These are phyloP conservation scores for Penicillium sp. DNA, from an alignment of 2,329 filamentous ascomycete species.

Conservation along the genomic window DNA sequence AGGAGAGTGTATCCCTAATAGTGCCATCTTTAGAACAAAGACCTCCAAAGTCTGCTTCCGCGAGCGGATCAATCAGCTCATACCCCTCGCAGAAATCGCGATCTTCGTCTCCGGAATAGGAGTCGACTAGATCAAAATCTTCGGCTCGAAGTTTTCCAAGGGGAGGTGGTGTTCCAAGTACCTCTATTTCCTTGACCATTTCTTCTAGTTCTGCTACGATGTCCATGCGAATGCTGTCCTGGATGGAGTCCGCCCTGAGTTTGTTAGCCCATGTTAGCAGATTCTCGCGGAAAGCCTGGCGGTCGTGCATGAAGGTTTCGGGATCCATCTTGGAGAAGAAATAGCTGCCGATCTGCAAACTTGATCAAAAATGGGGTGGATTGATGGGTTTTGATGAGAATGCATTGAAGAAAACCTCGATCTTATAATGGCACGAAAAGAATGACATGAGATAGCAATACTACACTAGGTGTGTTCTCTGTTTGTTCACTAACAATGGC, in stretches of 20 bases:
- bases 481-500: background rate
- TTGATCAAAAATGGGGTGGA: background rate
- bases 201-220: background rate
- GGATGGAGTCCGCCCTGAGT: background rate
- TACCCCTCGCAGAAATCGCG: background rate
- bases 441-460: background rate
- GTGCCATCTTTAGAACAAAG: conserved; percentile 6
- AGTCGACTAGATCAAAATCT: conserved; percentile 5
- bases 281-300: background rate
- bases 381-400: too few relatives aligned
- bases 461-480: background rate
- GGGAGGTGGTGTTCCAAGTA: conserved; percentile 2
- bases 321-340: background rate
- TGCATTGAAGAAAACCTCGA: background rate
- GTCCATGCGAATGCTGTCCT: background rate
- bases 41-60: conserved; percentile 7
- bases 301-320: background rate
- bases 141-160: background rate
- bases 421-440: background rate
- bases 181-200: conserved; percentile 5
- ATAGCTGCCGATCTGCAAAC: background rate
- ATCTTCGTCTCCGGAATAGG: background rate
- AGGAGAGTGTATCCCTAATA: conserved; percentile 2
- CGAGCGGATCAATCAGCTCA: background rate
- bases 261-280: background rate